phyloP scores from a whole-genome alignment of 192 early-diverging fungal genomes.

The Coemansia sp. region DNA sequence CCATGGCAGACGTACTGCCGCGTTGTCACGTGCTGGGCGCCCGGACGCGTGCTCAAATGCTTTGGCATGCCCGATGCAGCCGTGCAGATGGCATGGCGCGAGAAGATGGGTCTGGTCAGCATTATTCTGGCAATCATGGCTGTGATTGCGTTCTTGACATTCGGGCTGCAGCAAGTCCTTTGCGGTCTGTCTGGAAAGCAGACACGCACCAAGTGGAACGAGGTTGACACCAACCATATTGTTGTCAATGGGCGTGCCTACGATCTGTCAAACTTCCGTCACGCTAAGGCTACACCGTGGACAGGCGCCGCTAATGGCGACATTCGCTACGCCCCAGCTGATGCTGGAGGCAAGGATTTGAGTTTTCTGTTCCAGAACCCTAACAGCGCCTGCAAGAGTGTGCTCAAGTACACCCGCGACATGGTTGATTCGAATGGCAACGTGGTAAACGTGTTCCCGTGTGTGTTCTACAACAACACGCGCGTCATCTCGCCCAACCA shows the following conservation, averaged over 20 bases:
- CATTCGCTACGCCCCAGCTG: conserved; percentile 55
- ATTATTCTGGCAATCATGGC: conserved; percentile 73
- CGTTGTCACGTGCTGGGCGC: conserved; percentile 58
- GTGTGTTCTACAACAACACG: conserved; percentile 58
- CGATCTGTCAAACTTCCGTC: conserved; percentile 59
- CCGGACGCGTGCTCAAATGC: conserved; percentile 52
- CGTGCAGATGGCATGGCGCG: conserved; percentile 82
- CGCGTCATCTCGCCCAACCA: conserved; percentile 42
- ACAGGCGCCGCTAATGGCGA: conserved; percentile 48
- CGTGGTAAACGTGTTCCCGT: conserved; percentile 69
- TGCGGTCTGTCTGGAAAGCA: conserved; percentile 53
- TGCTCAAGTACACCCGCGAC: conserved; percentile 37
- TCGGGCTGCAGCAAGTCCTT: conserved; percentile 70
- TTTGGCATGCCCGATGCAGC: conserved; percentile 58
- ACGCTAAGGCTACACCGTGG: conserved; percentile 48
- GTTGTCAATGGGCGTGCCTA: conserved; percentile 65
- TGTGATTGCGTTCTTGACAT: conserved; percentile 79
- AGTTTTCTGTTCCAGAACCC: conserved; percentile 77
- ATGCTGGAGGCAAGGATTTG: conserved; percentile 67
- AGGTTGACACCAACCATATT: conserved; percentile 55
- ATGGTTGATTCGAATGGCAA: conserved; percentile 32
- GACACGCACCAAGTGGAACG: conserved; percentile 52
- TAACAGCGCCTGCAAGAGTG: conserved; percentile 63
- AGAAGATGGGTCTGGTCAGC: conserved; percentile 86
- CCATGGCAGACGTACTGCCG: conserved; percentile 58